phyloP scores from a whole-genome alignment of 2,329 filamentous ascomycete genomes.

The Fonsecaea multimorphosa region DNA sequence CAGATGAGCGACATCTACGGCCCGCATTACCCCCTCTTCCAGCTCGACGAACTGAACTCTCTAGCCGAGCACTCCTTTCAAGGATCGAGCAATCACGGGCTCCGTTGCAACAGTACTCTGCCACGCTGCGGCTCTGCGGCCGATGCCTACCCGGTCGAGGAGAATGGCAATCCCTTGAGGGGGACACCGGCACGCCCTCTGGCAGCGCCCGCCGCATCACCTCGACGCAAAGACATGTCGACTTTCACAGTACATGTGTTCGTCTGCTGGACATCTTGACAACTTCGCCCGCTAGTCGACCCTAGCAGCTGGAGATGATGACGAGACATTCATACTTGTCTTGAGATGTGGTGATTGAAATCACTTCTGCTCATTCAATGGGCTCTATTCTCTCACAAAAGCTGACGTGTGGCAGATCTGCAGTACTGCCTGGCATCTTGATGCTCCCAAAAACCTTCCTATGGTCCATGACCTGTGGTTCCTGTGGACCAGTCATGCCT shows the following conservation, averaged over 20 bases:
- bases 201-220: too few relatives aligned
- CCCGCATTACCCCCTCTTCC: constrained; percentile 14
- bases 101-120: neutral
- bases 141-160: neutral
- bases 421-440: neutral
- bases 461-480: neutral
- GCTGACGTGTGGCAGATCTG: neutral
- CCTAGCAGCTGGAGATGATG: neutral
- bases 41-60: neutral
- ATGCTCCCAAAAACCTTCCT: neutral
- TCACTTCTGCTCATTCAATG: neutral
- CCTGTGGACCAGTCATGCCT: neutral
- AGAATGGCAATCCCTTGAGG: neutral
- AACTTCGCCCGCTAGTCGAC: neutral
- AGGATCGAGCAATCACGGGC: neutral
- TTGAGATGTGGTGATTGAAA: neutral
- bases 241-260: neutral
- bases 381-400: neutral
- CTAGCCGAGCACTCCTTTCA: neutral
- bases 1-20: constrained; percentile 22
- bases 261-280: neutral
- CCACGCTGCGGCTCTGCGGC: constrained; percentile 15
- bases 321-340: neutral
- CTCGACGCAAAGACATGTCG: neutral
- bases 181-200: too few relatives aligned